Evolutionary conservation across 495 filamentous ascomycete genomes (phyloP).

Genomic region (Trichoderma parareesei): DNA sequence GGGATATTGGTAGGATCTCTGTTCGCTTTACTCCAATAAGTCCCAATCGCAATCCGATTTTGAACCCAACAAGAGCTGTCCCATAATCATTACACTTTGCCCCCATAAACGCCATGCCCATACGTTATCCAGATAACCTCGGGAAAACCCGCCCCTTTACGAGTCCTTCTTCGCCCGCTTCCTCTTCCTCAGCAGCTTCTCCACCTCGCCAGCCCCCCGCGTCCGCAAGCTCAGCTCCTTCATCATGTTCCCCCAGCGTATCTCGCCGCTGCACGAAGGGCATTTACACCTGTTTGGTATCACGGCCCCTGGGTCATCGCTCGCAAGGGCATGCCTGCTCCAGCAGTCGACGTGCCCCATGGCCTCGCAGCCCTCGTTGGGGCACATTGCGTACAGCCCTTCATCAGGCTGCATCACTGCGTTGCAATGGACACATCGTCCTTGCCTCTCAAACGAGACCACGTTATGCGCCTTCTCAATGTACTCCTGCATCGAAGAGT

Average conservation of each 20-base stretch:
- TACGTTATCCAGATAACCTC: neutral
- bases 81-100: too few relatives aligned
- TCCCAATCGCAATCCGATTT: too few relatives aligned
- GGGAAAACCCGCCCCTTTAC: constrained; percentile 12
- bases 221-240: constrained; percentile 68
- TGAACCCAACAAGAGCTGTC: too few relatives aligned
- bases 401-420: constrained; percentile 35
- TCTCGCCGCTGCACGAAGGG: constrained; percentile 54
- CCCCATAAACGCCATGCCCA: too few relatives aligned
- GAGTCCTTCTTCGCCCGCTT: constrained; percentile 22
- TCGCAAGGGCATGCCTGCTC: constrained; percentile 51
- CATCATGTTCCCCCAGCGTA: constrained; percentile 70
- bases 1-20: too few relatives aligned
- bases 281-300: constrained; percentile 66
- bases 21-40: too few relatives aligned
- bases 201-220: constrained; percentile 57
- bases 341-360: constrained; percentile 73
- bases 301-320: constrained; percentile 37
- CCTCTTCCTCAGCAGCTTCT: constrained; percentile 53
- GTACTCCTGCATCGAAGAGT: constrained; percentile 54
- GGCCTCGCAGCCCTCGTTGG: constrained; percentile 54
- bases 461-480: constrained; percentile 62
- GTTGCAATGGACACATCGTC: constrained; percentile 58
- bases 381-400: constrained; percentile 61
- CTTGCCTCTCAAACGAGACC: constrained; percentile 49